These are phyloP conservation scores for Umbelopsis sp. DNA, from an alignment of 371 early-diverging fungal species.

Conservation along the genomic window DNA sequence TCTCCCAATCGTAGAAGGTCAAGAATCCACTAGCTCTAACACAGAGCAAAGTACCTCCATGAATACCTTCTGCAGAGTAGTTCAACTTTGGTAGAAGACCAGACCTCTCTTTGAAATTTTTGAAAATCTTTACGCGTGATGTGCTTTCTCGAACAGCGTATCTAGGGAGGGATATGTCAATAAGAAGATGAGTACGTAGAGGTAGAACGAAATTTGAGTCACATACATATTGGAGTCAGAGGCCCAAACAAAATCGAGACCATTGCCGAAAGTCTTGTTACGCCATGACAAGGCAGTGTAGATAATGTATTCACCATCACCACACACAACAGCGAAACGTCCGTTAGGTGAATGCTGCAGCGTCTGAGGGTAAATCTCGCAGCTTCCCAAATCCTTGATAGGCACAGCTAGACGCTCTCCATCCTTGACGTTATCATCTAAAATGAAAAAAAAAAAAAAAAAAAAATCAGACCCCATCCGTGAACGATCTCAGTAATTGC, in stretches of 20 bases:
- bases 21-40: slow-evolving; percentile 83
- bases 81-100: slow-evolving; percentile 68
- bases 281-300: slow-evolving; percentile 99
- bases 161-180: slow-evolving; percentile 25
- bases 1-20: slow-evolving; percentile 97
- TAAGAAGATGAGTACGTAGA: neutral
- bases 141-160: slow-evolving; percentile 95
- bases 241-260: slow-evolving; percentile 97
- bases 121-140: slow-evolving; percentile 85
- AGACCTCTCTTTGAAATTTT: slow-evolving; percentile 88
- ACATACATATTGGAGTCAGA: slow-evolving; percentile 86
- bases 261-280: slow-evolving; percentile 97
- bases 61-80: slow-evolving; percentile 91
- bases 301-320: slow-evolving; percentile 98
- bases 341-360: slow-evolving; percentile 98
- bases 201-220: neutral
- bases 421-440: slow-evolving; percentile 80
- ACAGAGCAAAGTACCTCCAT: slow-evolving; percentile 92
- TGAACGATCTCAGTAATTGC: neutral
- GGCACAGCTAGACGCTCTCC: slow-evolving; percentile 89
- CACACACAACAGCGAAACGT: slow-evolving; percentile 97
- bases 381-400: slow-evolving; percentile 94
- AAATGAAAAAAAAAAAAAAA: slow-evolving; percentile 20
- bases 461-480: neutral
- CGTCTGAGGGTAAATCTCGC: slow-evolving; percentile 96